Evolutionary conservation across 2,329 filamentous ascomycete species (phyloP).

Genomic region (Mycogone perniciosa): DNA sequence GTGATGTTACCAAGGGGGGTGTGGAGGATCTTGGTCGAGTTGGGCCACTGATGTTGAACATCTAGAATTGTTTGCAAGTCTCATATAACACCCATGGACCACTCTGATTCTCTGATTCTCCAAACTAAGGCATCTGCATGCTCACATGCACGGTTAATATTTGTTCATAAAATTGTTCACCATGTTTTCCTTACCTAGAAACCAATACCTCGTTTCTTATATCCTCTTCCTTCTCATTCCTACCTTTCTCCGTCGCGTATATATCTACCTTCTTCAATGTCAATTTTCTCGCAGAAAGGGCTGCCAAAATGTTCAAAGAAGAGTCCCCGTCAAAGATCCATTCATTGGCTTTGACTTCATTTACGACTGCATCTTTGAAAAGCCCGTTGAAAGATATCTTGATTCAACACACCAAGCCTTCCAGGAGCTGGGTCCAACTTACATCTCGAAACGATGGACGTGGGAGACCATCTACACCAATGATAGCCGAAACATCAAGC

Average conservation of each 20-base stretch:
- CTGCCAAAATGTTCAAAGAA: conserved; percentile 19
- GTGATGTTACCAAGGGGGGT: no score
- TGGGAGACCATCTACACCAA: conserved; percentile 30
- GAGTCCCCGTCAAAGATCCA: conserved; percentile 24
- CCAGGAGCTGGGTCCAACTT: conserved; percentile 26
- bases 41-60: no score
- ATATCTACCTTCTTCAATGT: conserved; percentile 13
- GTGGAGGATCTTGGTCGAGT: no score
- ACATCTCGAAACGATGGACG: conserved; percentile 26
- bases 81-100: no score
- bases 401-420: conserved; percentile 23
- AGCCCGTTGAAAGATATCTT: conserved; percentile 22
- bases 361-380: conserved; percentile 23
- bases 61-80: no score
- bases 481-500: conserved; percentile 49
- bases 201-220: background rate
- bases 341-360: conserved; percentile 31
- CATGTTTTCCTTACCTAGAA: background rate
- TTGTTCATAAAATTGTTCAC: background rate
- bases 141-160: no score
- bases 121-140: no score
- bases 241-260: conserved; percentile 1
- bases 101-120: no score
- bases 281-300: conserved; percentile 16
- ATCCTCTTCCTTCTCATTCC: background rate